Conservation (phyloP, 1,284 basidiomycete species). For the Sporisorium scitamineum region DNA sequence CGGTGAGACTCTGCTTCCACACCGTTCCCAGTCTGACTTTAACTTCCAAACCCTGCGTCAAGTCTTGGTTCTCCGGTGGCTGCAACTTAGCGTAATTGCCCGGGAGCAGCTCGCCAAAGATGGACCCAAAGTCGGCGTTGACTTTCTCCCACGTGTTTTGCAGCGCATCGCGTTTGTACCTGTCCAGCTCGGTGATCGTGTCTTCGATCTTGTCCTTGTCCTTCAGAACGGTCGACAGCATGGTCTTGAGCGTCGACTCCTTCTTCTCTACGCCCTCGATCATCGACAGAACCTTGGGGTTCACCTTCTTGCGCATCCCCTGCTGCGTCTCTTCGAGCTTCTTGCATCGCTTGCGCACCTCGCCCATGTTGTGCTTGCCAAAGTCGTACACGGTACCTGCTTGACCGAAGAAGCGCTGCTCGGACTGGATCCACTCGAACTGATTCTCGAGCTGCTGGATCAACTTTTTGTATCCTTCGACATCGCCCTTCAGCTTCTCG, state of each 20-base stretch:
- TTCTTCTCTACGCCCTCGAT: conserved; percentile 98
- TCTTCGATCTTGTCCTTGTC: conserved; percentile 97
- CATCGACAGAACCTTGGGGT: conserved; percentile 94
- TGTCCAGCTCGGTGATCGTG: conserved; percentile 91
- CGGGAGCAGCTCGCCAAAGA: conserved; percentile 94
- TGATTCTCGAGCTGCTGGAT: conserved; percentile 78
- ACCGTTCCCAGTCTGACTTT: conserved; percentile 93
- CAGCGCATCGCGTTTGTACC: conserved; percentile 92
- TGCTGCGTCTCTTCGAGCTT: conserved; percentile 85
- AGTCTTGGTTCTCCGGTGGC: conserved; percentile 90
- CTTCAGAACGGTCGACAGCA: conserved; percentile 87
- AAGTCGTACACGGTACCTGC: conserved; percentile 87
- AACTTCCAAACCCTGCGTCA: conserved; percentile 95
- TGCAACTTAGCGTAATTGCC: conserved; percentile 96
- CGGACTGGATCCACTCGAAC: conserved; percentile 88
- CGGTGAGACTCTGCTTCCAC: conserved; percentile 97
- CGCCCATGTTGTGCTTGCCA: conserved; percentile 76
- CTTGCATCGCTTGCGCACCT: conserved; percentile 77
- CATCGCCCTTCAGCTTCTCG: conserved; percentile 72
- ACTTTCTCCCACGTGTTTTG: conserved; percentile 97
- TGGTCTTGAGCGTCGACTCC: conserved; percentile 86
- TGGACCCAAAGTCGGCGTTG: conserved; percentile 89
- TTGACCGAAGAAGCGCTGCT: conserved; percentile 84
- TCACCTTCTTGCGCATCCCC: conserved; percentile 93
- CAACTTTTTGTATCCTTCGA: conserved; percentile 60